A percentile compares a stretch with the other conserved stretches of the same genome.
Conservation (phyloP, 805 yeast genomes). For the Sugiyamaella boreocaroliniensis region DNA sequence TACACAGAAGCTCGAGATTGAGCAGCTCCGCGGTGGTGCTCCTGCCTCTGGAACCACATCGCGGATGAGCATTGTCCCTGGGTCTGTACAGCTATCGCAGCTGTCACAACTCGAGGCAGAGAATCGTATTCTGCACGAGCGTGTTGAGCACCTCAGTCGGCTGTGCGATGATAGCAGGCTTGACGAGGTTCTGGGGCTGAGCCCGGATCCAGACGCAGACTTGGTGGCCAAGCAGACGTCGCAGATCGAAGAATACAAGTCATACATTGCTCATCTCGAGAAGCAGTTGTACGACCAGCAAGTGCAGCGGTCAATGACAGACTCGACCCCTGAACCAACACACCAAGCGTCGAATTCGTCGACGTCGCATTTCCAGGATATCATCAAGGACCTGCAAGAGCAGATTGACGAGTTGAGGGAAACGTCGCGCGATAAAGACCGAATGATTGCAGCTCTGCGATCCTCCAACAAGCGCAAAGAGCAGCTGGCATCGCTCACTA, state of each 20-base stretch:
- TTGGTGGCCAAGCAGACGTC: conserved; percentile 23
- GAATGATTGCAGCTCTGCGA: conserved; percentile 66
- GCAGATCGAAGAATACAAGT: conserved; percentile 35
- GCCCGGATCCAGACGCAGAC: conserved; percentile 26
- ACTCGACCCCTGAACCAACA: conserved; percentile 6
- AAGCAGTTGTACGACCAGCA: conserved; percentile 37
- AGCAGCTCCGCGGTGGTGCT: conserved; percentile 20
- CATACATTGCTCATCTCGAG: conserved; percentile 56
- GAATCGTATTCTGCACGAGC: conserved; percentile 55
- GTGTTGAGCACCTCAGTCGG: conserved; percentile 61
- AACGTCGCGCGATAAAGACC: conserved; percentile 63
- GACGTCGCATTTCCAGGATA: conserved; percentile 15
- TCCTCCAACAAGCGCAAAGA: conserved; percentile 57
- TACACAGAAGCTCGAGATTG: conserved; percentile 49
- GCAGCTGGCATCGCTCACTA: conserved; percentile 12
- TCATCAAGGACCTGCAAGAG: conserved; percentile 55
- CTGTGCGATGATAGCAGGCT: conserved; percentile 40
- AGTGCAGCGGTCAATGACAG: conserved; percentile 6
- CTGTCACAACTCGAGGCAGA: conserved; percentile 50
- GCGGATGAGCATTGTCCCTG: background rate
- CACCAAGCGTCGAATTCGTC: conserved; percentile 6
- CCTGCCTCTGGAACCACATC: background rate
- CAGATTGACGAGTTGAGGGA: conserved; percentile 61
- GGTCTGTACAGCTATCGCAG: conserved; percentile 17
- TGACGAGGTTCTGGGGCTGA: conserved; percentile 48